phyloP scores from a whole-genome alignment of 352 stramenopile species.

The Hyaloperonospora brassicae region DNA sequence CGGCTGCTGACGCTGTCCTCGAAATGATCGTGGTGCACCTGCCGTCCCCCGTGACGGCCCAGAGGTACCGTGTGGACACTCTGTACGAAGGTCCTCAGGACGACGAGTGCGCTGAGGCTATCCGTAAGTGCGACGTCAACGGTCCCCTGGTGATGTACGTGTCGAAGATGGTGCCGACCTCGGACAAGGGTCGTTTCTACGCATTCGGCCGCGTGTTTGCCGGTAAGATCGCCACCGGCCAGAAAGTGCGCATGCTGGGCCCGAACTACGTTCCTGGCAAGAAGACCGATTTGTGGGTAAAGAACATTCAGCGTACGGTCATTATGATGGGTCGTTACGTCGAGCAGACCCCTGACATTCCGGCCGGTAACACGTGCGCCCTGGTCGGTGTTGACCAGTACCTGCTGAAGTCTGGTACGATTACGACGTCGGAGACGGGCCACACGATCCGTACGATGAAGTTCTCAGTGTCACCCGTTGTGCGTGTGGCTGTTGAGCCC shows the following conservation, averaged over 20 bases:
- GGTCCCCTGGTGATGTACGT: constrained; percentile 99
- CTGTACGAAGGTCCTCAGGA: constrained; percentile 98
- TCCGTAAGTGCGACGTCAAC: constrained; percentile 97
- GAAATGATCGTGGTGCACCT: constrained; percentile 99
- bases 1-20: constrained; percentile 96
- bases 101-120: constrained; percentile 95
- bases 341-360: constrained; percentile 97
- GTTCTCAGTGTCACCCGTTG: constrained; percentile 99
- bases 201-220: constrained; percentile 99
- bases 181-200: constrained; percentile 98
- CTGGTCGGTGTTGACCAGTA: constrained; percentile 99
- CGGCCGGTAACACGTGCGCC: constrained; percentile 98
- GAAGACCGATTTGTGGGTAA: constrained; percentile 99
- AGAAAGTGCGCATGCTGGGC: constrained; percentile 99
- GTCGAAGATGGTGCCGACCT: constrained; percentile 99
- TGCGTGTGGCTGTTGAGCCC: constrained; percentile 98
- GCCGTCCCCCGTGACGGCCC: constrained; percentile 93
- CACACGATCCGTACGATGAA: constrained; percentile 99
- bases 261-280: constrained; percentile 99
- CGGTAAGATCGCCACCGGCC: constrained; percentile 96
- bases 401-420: constrained; percentile 99
- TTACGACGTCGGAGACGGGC: constrained; percentile 96
- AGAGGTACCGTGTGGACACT: constrained; percentile 97
- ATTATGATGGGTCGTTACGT: constrained; percentile 99
- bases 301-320: constrained; percentile 99